These are phyloP conservation scores for Hanseniaspora occidentalis DNA, from an alignment of 805 yeast species.

Conservation along the genomic window DNA sequence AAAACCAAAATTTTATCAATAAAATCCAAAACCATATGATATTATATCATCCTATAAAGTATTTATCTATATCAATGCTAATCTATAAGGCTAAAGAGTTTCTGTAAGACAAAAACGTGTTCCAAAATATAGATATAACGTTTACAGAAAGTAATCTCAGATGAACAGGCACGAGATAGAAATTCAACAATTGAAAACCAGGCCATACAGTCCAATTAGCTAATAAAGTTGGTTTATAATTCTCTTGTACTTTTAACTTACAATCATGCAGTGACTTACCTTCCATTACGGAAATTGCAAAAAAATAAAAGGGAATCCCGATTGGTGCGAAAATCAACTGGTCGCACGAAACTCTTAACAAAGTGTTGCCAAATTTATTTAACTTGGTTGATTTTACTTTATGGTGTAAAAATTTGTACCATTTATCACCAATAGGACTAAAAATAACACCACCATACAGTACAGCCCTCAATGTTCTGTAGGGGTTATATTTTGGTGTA, in stretches of 20 bases:
- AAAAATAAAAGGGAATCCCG: slow-evolving; percentile 59
- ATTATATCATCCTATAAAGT: too few species aligned
- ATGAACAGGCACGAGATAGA: slow-evolving; percentile 61
- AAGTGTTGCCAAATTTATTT: slow-evolving; percentile 24
- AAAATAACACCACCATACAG: slow-evolving; percentile 63
- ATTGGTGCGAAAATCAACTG: slow-evolving; percentile 71
- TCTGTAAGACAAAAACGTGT: slow-evolving; percentile 55
- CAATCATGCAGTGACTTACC: slow-evolving; percentile 31
- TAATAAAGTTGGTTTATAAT: slow-evolving; percentile 54
- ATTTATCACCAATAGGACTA: slow-evolving; percentile 60
- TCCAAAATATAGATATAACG: slow-evolving; percentile 69
- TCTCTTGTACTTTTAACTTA: slow-evolving; percentile 30
- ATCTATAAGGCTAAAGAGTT: too few species aligned
- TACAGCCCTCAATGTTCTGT: slow-evolving; percentile 50
- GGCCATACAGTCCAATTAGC: slow-evolving; percentile 92
- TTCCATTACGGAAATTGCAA: slow-evolving; percentile 58
- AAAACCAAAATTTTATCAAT: too few species aligned
- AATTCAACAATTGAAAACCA: slow-evolving; percentile 64
- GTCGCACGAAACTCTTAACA: slow-evolving; percentile 50
- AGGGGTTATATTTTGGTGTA: slow-evolving; percentile 34
- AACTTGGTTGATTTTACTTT: slow-evolving; percentile 23
- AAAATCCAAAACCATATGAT: too few species aligned
- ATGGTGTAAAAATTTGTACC: slow-evolving; percentile 46
- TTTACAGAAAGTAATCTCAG: slow-evolving; percentile 60
- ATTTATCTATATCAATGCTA: too few species aligned